Base-by-base conservation (phyloP, 2,329 filamentous ascomycete genomes). In the Trichoderma cornu-damae region DNA sequence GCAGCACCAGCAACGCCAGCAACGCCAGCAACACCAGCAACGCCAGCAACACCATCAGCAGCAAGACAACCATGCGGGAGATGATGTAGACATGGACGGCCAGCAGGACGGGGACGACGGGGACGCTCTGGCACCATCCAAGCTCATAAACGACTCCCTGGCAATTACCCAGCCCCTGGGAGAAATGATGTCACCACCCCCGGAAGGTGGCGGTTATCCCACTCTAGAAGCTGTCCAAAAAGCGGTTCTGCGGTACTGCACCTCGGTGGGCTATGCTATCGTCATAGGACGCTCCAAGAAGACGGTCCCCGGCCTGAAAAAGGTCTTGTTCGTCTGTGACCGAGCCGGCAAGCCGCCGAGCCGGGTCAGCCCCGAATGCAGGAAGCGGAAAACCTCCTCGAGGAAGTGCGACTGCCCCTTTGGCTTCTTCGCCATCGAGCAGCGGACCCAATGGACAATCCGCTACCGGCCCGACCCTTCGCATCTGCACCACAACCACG, bases 211-310 rank as follows among this genome's bases (percentile, higher is more conserved):
- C 16, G 85, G 81, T 63, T 87, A 83, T 62, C 78, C 82, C 2
- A 86, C 82, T 2, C 74, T 87, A 24, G 84, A 87, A 60, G 82
- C 82, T 6, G 79, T 87, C 7, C 84, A 86, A 65, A 82, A 84
- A 66, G 81, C 80, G 28, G 83, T 86, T 16, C 71, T 86, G 58
- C 73, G 77, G n/a, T 86, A 86, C 65, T 86, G 83, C 65, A 84
- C 83, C 0, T 84, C 83, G 14, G 83, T 86, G 42, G 84, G 84
- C 46, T 87, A 86, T 67, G 84, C 84, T 6, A 84, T 86, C 51
- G 84, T 87, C 60, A 87, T 87, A 67, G 84, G 84, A 2, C 76
- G 84, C 34, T 86, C 84, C 0, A 87, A 87, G 68, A 86, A 86
- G 72, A 85, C 82, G 1, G 83, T 86, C 1, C 81, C 83, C 6